Conservation (phyloP, 1,284 basidiomycete genomes). For the Moniliophthora roreri region DNA sequence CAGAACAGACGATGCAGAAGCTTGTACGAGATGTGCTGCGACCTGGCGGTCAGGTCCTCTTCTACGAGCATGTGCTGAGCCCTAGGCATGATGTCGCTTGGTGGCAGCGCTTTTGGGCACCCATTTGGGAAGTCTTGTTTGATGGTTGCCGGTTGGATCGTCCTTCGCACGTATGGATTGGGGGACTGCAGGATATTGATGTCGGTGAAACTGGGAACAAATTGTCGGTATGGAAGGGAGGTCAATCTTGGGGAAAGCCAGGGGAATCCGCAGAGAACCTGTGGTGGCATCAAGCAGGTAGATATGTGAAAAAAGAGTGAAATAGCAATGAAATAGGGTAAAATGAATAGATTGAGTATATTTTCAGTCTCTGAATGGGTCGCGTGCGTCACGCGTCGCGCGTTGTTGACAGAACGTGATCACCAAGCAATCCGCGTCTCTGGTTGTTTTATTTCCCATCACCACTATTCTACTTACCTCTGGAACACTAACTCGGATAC, state of each 20-base stretch:
- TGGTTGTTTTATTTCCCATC: no score
- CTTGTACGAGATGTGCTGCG: slow-evolving; percentile 50
- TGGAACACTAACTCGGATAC: no score
- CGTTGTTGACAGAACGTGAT: no score
- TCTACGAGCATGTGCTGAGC: slow-evolving; percentile 65
- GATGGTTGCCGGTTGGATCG: slow-evolving; percentile 63
- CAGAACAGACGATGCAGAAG: slow-evolving; percentile 39
- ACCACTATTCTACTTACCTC: no score
- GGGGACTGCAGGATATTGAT: slow-evolving; percentile 30
- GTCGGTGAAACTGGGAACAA: slow-evolving; percentile 16
- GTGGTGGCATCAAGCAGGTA: slow-evolving; percentile 58
- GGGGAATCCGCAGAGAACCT: slow-evolving; percentile 49
- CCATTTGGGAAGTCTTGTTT: slow-evolving; percentile 54
- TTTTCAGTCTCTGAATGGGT: no score
- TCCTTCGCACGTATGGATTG: slow-evolving; percentile 53
- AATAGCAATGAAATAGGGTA: no score
- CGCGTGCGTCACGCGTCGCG: no score
- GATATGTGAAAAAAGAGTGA: slow-evolving; percentile 41
- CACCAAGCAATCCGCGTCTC: no score
- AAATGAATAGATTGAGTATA: no score
- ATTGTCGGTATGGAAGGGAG: slow-evolving; percentile 38
- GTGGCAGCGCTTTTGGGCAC: slow-evolving; percentile 72
- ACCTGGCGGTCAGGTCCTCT: slow-evolving; percentile 58
- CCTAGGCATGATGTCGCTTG: slow-evolving; percentile 48
- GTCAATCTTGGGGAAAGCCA: slow-evolving; percentile 43